These are phyloP conservation scores for Lenzites betulinus DNA, from an alignment of 768 basidiomycete species.

Conservation along the genomic window DNA sequence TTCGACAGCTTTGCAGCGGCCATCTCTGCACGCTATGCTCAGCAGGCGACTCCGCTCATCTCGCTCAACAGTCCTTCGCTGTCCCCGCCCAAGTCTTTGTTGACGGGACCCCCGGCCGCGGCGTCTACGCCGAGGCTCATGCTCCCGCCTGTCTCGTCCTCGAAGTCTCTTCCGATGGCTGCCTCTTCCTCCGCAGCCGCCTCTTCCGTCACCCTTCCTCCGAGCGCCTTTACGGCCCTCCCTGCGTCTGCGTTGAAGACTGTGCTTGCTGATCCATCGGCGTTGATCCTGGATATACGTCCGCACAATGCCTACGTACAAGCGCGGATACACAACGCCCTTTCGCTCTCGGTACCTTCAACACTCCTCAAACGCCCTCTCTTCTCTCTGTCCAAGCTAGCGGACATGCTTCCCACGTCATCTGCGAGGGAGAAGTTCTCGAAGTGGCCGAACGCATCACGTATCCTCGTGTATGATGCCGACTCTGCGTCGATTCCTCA, in stretches of 20 bases:
- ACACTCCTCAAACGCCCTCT: slow-evolving; percentile 91
- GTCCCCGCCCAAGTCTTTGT: slow-evolving; percentile 31
- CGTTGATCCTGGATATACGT: slow-evolving; percentile 86
- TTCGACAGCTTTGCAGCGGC: slow-evolving; percentile 55
- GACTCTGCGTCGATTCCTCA: slow-evolving; percentile 50
- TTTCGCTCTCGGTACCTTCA: slow-evolving; percentile 91
- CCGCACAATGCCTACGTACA: slow-evolving; percentile 73
- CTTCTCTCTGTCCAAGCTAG: slow-evolving; percentile 77
- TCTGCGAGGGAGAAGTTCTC: slow-evolving; percentile 60
- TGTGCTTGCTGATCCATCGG: slow-evolving; percentile 37
- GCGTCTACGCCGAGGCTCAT: background rate
- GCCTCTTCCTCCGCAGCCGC: slow-evolving; percentile 28
- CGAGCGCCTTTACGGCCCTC: slow-evolving; percentile 27
- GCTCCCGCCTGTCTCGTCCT: slow-evolving; percentile 11
- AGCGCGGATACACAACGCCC: slow-evolving; percentile 65
- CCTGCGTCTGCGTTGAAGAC: slow-evolving; percentile 34
- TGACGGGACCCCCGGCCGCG: slow-evolving; percentile 22
- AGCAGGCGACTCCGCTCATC: slow-evolving; percentile 26
- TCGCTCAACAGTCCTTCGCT: slow-evolving; percentile 20
- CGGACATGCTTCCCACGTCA: slow-evolving; percentile 74
- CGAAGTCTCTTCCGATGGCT: slow-evolving; percentile 28
- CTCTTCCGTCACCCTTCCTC: slow-evolving; percentile 18
- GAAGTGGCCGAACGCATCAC: slow-evolving; percentile 54
- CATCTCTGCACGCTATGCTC: slow-evolving; percentile 48
- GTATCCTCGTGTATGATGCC: slow-evolving; percentile 85